Percentiles rank a stretch among this genome's conserved stretches.
Conservation (phyloP, 2,329 filamentous ascomycete species). For the Verticillium albo-atrum region DNA sequence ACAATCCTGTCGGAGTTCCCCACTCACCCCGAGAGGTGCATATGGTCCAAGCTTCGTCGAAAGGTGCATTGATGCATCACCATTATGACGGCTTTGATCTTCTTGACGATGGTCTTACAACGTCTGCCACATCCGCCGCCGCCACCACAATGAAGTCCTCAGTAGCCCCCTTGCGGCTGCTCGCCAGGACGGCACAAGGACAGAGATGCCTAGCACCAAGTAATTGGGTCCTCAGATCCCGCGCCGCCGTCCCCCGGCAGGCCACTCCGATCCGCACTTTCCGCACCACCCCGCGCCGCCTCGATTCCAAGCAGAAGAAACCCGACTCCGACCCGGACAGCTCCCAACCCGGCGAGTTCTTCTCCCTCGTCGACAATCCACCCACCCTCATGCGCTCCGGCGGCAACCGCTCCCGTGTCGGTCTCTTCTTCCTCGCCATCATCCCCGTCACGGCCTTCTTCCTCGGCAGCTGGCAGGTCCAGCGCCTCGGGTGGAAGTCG, state of each 20-base stretch:
- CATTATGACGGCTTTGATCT: background rate
- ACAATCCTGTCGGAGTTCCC: background rate
- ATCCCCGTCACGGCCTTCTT: conserved; percentile 89
- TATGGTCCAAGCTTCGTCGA: background rate
- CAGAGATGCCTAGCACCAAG: background rate
- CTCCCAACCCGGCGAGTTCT: conserved; percentile 70
- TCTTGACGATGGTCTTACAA: background rate
- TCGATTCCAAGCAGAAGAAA: conserved; percentile 33
- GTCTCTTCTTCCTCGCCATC: conserved; percentile 74
- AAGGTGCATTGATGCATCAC: background rate
- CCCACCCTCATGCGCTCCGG: conserved; percentile 73
- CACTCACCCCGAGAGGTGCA: background rate
- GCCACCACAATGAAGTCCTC: conserved; percentile 1
- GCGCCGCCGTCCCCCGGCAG: background rate
- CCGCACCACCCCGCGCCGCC: conserved; percentile 11
- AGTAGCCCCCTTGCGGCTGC: background rate
- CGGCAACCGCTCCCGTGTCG: conserved; percentile 62
- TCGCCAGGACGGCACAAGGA: background rate
- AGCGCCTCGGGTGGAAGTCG: conserved; percentile 90
- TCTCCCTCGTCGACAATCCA: conserved; percentile 83
- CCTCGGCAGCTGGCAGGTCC: conserved; percentile 92
- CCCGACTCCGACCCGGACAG: conserved; percentile 28
- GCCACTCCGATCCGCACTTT: conserved; percentile 4
- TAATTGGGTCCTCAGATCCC: background rate
- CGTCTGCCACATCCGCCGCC: conserved; percentile 1